Evolutionary conservation across 148 eudicot genomes (phyloP), one percentile per base, ranked within the genome.

Genomic region (Rhododendron vialii): DNA sequence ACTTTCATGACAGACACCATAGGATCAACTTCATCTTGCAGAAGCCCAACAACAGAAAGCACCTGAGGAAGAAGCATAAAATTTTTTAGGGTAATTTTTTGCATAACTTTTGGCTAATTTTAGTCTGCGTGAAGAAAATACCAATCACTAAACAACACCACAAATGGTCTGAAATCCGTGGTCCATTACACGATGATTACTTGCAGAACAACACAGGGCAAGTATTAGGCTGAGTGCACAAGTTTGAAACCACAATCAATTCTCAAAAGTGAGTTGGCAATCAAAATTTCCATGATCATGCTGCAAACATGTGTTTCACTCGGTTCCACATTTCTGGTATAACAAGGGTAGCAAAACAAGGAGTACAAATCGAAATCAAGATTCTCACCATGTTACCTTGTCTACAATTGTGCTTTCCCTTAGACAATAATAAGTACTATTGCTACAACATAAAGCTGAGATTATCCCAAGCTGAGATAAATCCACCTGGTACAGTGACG

Each of bases 1-100:
- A 96, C 99, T 89, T 96, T 96, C 99, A 96, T 96, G 8, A 96
- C 99, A 51, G 99, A 96, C 63, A 96, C 99, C 99, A 96, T 96
- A 5, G 99, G 99, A 80, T 96, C 99, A 59, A 96, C 99, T 63
- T 96, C 99, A 78, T 96, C 98, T 92, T 96, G 99, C 86, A 96
- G 98, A 76, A 96, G 91, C 69, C 99, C 99, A 85, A 96, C 98
- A 87, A 96, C 99, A 90, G 99, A 96, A 63, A 96, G 99, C 81
- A 96, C 99, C 99, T 96, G 91, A 51, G 73, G 77, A 53, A 2
- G 73, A 45, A 47, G 26, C 24, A 81, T 51, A n/a, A 22, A 3
- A 9, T 14, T 1, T 57, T 9, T n/a, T 9, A 2, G 14, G 28
- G 30, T 65, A 65, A 48, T 20, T 83, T 83, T 33, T 53, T 10